These are phyloP conservation scores for Malassezia japonica DNA, from an alignment of 1,284 basidiomycete genomes.

Conservation along the genomic window DNA sequence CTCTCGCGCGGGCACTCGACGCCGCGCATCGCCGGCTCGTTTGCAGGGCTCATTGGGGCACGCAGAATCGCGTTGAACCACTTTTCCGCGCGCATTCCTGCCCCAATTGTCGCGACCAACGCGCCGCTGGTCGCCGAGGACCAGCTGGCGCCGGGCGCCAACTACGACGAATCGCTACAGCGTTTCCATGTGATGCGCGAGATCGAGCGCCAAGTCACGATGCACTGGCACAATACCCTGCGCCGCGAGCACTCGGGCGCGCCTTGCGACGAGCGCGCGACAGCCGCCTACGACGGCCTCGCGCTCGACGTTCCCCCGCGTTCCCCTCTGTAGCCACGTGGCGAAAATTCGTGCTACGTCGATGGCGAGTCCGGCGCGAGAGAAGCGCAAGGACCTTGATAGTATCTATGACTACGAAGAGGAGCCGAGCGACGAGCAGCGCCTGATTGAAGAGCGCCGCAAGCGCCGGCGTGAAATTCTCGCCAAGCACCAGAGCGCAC, in stretches of 20 bases:
- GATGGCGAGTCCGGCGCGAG: not conserved
- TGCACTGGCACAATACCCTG: conserved; percentile 1
- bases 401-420: conserved; percentile 5
- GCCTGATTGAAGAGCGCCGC: conserved; percentile 26
- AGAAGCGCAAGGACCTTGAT: not conserved
- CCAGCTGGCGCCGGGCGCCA: not conserved
- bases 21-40: conserved; percentile 36
- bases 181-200: conserved; percentile 12
- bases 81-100: conserved; percentile 23
- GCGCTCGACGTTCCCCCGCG: conserved; percentile 1
- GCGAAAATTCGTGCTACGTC: not conserved
- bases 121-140: conserved; percentile 1
- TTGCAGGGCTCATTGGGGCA: conserved; percentile 31
- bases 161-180: not conserved
- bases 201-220: conserved; percentile 12
- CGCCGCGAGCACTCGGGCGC: not conserved
- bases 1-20: conserved; percentile 34
- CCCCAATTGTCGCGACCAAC: not conserved
- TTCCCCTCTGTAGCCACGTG: not conserved
- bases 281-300: conserved; percentile 16
- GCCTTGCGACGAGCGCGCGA: not conserved
- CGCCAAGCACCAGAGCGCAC: conserved; percentile 2
- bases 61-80: conserved; percentile 38
- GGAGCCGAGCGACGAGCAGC: conserved; percentile 3
- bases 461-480: conserved; percentile 23